A percentile compares a stretch with the other conserved stretches of the same genome.
These are phyloP conservation scores for Bisporella sp. DNA, from an alignment of 2,329 filamentous ascomycete genomes.

Conservation along the genomic window DNA sequence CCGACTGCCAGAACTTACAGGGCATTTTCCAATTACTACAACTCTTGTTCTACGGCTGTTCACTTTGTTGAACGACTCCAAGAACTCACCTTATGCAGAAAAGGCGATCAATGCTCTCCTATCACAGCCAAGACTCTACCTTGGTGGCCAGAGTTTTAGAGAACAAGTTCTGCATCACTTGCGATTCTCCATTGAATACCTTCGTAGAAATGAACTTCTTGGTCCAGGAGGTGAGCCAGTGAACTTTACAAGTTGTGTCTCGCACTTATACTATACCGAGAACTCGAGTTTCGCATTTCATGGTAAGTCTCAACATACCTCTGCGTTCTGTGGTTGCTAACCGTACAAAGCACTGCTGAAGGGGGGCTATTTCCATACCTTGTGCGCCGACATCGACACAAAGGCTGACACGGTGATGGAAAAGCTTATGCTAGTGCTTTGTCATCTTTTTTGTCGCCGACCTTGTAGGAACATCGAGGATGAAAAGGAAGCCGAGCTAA, in stretches of 20 bases:
- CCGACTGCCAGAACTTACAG: slow-evolving; percentile 63
- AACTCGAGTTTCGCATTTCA: slow-evolving; percentile 73
- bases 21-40: slow-evolving; percentile 73
- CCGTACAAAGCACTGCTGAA: slow-evolving; percentile 48
- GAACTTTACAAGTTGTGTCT: slow-evolving; percentile 65
- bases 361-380: slow-evolving; percentile 59
- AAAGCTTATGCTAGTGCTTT: slow-evolving; percentile 61
- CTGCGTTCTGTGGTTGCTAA: slow-evolving; percentile 8
- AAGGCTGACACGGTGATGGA: slow-evolving; percentile 43
- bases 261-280: slow-evolving; percentile 71
- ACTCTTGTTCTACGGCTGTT: slow-evolving; percentile 64
- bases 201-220: slow-evolving; percentile 62
- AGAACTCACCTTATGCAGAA: slow-evolving; percentile 53
- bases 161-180: slow-evolving; percentile 69
- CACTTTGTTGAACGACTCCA: slow-evolving; percentile 58
- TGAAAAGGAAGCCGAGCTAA: slow-evolving; percentile 39
- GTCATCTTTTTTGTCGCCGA: slow-evolving; percentile 62
- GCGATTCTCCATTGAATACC: slow-evolving; percentile 74
- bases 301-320: slow-evolving; percentile 24
- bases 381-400: slow-evolving; percentile 51
- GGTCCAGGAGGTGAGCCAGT: slow-evolving; percentile 53
- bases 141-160: slow-evolving; percentile 61
- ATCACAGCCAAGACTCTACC: slow-evolving; percentile 61
- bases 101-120: slow-evolving; percentile 59
- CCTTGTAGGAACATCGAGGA: slow-evolving; percentile 42